These are phyloP conservation scores for Symbiodinium natans DNA, from an alignment of 73 alveolate species.

Conservation along the genomic window DNA sequence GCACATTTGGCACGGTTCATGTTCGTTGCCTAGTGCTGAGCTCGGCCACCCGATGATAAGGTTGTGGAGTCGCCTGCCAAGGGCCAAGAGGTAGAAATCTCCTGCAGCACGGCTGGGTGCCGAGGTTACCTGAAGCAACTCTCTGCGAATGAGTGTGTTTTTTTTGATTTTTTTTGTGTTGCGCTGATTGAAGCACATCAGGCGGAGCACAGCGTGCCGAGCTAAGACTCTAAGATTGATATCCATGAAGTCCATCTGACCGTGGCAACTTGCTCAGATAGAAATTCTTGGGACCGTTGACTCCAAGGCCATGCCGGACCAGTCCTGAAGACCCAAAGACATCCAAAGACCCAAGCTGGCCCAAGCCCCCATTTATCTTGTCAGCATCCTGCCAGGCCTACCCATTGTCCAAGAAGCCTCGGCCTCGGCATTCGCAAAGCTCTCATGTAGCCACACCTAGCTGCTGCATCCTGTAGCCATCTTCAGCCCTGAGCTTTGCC, in stretches of 20 bases:
- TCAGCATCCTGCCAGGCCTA: slow-evolving; percentile 69
- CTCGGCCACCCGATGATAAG: too few species aligned
- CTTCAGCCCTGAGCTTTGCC: neutral
- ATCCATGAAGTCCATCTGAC: neutral
- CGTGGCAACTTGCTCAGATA: neutral
- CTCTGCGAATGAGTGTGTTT: too few species aligned
- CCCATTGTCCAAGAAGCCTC: slow-evolving; percentile 96
- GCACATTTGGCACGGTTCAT: too few species aligned
- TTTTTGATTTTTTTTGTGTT: too few species aligned
- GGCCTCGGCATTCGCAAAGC: neutral
- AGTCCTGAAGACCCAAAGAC: neutral
- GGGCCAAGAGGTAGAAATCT: slow-evolving; percentile 72
- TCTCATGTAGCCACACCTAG: neutral
- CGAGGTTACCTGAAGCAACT: neutral
- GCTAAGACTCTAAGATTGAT: slow-evolving; percentile 64
- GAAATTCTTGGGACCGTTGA: slow-evolving; percentile 97
- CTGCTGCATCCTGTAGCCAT: neutral
- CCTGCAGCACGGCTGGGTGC: slow-evolving; percentile 46
- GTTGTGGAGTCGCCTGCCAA: slow-evolving; percentile 80
- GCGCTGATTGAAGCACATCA: too few species aligned
- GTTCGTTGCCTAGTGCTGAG: too few species aligned
- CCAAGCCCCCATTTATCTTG: neutral
- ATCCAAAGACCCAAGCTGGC: neutral
- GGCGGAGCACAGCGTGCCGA: slow-evolving; percentile 92
- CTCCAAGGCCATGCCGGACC: slow-evolving; percentile 94